A percentile compares a stretch with the other conserved stretches of the same genome.
Conservation (phyloP, 2,329 filamentous ascomycete genomes). For the Sclerotinia borealis region DNA sequence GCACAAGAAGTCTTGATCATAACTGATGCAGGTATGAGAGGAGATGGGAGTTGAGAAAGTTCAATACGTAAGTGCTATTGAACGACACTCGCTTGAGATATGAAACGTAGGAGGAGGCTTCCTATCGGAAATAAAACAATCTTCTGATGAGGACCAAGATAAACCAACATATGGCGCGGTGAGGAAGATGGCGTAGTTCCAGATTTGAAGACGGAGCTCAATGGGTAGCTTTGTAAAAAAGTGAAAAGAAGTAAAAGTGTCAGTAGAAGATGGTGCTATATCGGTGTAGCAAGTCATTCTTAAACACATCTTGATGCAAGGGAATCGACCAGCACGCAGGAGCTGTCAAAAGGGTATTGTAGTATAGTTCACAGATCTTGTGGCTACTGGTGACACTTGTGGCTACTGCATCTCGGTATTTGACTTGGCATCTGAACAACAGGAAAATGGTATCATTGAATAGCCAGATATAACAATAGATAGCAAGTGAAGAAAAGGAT, state of each 20-base stretch:
- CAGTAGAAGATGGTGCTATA: background rate
- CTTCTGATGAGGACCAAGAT: background rate
- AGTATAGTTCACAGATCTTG: background rate
- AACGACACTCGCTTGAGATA: slow-evolving; percentile 7
- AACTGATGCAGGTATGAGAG: slow-evolving; percentile 2
- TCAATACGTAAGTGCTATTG: slow-evolving; percentile 5
- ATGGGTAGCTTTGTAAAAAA: slow-evolving; percentile 1
- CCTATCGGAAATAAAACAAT: slow-evolving; percentile 1
- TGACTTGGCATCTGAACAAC: background rate
- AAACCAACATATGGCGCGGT: background rate
- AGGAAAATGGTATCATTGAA: background rate
- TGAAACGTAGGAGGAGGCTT: slow-evolving; percentile 1
- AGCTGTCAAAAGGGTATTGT: background rate
- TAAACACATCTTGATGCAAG: background rate
- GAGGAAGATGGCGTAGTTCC: slow-evolving; percentile 2
- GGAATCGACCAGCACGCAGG: background rate
- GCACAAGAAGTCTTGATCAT: slow-evolving; percentile 6
- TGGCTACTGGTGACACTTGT: background rate
- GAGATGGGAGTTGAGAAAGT: background rate
- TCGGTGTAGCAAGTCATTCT: background rate
- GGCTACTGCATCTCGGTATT: background rate
- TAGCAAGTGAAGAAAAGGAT: background rate
- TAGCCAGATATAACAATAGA: background rate
- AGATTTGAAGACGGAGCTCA: slow-evolving; percentile 3
- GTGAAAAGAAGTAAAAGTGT: background rate